A percentile compares a stretch with the other conserved stretches of the same genome.
phyloP scores from a whole-genome alignment of 352 stramenopile genomes.

The Globisporangium carolinianum region DNA sequence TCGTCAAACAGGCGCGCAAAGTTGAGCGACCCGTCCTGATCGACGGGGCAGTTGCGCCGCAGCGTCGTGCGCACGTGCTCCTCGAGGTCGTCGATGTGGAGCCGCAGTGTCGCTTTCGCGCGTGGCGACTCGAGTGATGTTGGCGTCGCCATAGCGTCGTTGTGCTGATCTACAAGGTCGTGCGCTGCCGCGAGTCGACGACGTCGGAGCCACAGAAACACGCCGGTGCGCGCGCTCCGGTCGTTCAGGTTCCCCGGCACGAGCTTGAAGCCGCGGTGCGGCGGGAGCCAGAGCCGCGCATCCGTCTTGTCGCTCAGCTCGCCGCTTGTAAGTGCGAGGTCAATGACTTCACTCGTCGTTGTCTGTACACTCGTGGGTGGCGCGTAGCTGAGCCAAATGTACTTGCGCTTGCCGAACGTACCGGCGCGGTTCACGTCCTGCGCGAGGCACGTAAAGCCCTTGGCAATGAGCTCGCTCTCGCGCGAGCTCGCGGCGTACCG shows the following conservation, averaged over 20 bases:
- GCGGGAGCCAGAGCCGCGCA: slow-evolving; percentile 57
- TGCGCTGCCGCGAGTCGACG: slow-evolving; percentile 25
- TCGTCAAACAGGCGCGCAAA: slow-evolving; percentile 69
- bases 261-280: slow-evolving; percentile 69
- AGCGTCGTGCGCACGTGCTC: slow-evolving; percentile 61
- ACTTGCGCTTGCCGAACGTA: slow-evolving; percentile 66
- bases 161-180: slow-evolving; percentile 47
- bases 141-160: slow-evolving; percentile 11
- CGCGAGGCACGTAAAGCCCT: slow-evolving; percentile 68
- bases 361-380: slow-evolving; percentile 37
- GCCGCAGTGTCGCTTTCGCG: slow-evolving; percentile 28
- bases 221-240: slow-evolving; percentile 39
- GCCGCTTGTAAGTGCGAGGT: slow-evolving; percentile 54
- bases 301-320: slow-evolving; percentile 62
- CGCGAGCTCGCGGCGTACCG: slow-evolving; percentile 48
- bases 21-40: slow-evolving; percentile 72
- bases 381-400: slow-evolving; percentile 65
- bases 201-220: slow-evolving; percentile 63
- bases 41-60: slow-evolving; percentile 60
- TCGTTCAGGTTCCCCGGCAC: slow-evolving; percentile 63
- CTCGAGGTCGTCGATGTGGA: slow-evolving; percentile 65
- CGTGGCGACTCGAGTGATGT: slow-evolving; percentile 27
- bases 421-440: slow-evolving; percentile 61
- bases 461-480: slow-evolving; percentile 68
- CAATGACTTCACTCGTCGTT: slow-evolving; percentile 50